Evolutionary conservation across 129 eudicot genomes (phyloP), one percentile per base, ranked within the genome.

Genomic region (Saussurea involucrata): DNA sequence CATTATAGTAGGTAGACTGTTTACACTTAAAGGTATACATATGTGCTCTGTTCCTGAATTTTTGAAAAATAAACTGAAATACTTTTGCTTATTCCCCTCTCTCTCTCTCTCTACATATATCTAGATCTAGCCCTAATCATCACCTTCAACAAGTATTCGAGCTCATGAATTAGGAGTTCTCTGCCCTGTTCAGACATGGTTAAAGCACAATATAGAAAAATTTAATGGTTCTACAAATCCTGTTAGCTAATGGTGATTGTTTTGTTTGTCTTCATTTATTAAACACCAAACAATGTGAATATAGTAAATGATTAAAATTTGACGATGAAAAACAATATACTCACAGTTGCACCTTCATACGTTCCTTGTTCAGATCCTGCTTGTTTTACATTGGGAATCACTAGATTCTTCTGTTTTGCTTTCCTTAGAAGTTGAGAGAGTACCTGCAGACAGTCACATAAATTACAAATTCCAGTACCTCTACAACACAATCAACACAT

Each of bases 271-370:
- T 60, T 60, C 65, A 18, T 8, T 60, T 60, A 36, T 70, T 20
- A 17, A n/a, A 7, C 27, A 68, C 18, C 27, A 70, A 13, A 29
- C 25, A 29, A 71, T 24, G 68, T 63, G 29, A 72, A 82, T 15
- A 75, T 20, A 46, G 32, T 25, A 36, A 33, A 77, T 69, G 46
- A 36, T 61, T 69, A 46, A 20, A 18, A 28, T 63, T 27, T 46
- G 31, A 22, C n/a, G 25, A 29, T 60, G 49, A 63, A 57, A 46
- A 72, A 60, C 0, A 9, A 63, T 75, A 73, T 18, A 89, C 97
- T 90, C 84, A 95, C 99, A 85, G 99, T 95, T 87, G 99, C 99
- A 75, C 99, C 99, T 88, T 95, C 99, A 77, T 75, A 95, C 21
- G 99, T 89, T 88, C 98, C 98, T 82, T 95, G 99, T 57, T 92